Evolutionary conservation across 768 basidiomycete genomes (phyloP).

Genomic region (Pisolithus albus): DNA sequence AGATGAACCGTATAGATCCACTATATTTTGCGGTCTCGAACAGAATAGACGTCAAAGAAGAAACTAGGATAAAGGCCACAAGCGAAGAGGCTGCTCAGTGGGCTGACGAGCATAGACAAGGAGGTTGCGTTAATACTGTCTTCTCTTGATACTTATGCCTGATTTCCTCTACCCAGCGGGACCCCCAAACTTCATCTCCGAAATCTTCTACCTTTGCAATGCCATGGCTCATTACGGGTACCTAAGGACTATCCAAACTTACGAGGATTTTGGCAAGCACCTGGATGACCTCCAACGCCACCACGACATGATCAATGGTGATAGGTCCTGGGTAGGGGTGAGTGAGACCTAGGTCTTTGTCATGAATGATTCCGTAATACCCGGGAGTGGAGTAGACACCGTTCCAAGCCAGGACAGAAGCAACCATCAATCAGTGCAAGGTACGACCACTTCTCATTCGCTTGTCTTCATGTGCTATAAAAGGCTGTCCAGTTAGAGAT

Average conservation of each 20-base stretch:
- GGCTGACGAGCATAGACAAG: slow-evolving; percentile 45
- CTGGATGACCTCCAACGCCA: slow-evolving; percentile 71
- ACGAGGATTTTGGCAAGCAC: slow-evolving; percentile 68
- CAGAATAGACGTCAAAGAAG: slow-evolving; percentile 74
- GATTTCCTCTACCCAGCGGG: slow-evolving; percentile 34
- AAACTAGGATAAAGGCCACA: slow-evolving; percentile 91
- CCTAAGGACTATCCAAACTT: slow-evolving; percentile 70
- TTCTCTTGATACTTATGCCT: background rate
- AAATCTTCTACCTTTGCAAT: slow-evolving; percentile 85
- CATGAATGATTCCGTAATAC: background rate
- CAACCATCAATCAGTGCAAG: slow-evolving; percentile 72
- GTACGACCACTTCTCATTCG: slow-evolving; percentile 26
- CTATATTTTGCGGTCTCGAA: slow-evolving; percentile 68
- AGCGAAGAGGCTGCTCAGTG: slow-evolving; percentile 79
- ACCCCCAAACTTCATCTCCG: slow-evolving; percentile 87
- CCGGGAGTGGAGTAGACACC: slow-evolving; percentile 42
- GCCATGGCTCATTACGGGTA: slow-evolving; percentile 89
- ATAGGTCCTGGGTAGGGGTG: slow-evolving; percentile 81
- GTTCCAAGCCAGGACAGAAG: slow-evolving; percentile 69
- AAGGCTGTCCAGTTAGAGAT: slow-evolving; percentile 49
- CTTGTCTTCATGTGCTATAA: slow-evolving; percentile 1
- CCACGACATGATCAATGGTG: slow-evolving; percentile 66
- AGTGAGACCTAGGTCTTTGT: slow-evolving; percentile 19
- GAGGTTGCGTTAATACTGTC: slow-evolving; percentile 29
- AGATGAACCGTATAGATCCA: slow-evolving; percentile 91